phyloP scores from a whole-genome alignment of 768 basidiomycete species.

The Phallus indusiatus region DNA sequence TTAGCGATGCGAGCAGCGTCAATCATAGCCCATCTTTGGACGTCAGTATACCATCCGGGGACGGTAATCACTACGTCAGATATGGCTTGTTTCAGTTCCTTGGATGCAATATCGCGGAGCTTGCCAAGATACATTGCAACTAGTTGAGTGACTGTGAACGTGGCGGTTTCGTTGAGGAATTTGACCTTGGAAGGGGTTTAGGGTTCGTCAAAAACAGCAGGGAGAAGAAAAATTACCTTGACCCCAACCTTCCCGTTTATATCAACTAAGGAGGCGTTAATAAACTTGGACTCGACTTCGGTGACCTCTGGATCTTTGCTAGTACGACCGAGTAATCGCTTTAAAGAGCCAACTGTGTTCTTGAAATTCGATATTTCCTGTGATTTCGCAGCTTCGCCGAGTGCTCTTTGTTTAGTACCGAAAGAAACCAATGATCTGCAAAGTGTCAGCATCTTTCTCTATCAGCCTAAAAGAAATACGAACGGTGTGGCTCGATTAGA shows the following conservation, averaged over 20 bases:
- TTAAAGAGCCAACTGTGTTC: slow-evolving; percentile 91
- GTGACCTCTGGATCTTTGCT: slow-evolving; percentile 73
- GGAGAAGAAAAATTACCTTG: slow-evolving; percentile 41
- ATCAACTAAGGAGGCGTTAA: slow-evolving; percentile 82
- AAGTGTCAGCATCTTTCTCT: neutral
- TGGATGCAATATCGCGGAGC: slow-evolving; percentile 76
- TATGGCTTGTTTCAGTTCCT: slow-evolving; percentile 78
- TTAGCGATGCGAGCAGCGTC: slow-evolving; percentile 87
- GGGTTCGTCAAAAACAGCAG: neutral
- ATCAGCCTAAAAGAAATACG: slow-evolving; percentile 24
- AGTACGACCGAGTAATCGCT: slow-evolving; percentile 81
- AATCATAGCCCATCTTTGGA: slow-evolving; percentile 81
- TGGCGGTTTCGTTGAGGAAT: slow-evolving; percentile 73
- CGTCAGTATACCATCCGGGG: slow-evolving; percentile 94
- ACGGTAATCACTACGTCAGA: slow-evolving; percentile 93
- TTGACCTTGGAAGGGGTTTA: slow-evolving; percentile 47
- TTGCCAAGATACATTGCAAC: slow-evolving; percentile 87
- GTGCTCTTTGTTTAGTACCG: slow-evolving; percentile 79
- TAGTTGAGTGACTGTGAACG: slow-evolving; percentile 85
- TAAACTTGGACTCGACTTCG: slow-evolving; percentile 82
- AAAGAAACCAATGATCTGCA: slow-evolving; percentile 88
- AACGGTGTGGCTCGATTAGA: slow-evolving; percentile 96
- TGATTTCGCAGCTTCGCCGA: slow-evolving; percentile 95
- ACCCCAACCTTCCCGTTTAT: slow-evolving; percentile 73
- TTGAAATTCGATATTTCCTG: slow-evolving; percentile 97